phyloP scores from a whole-genome alignment of 2,329 filamentous ascomycete genomes.

The Penicillium digitatum region DNA sequence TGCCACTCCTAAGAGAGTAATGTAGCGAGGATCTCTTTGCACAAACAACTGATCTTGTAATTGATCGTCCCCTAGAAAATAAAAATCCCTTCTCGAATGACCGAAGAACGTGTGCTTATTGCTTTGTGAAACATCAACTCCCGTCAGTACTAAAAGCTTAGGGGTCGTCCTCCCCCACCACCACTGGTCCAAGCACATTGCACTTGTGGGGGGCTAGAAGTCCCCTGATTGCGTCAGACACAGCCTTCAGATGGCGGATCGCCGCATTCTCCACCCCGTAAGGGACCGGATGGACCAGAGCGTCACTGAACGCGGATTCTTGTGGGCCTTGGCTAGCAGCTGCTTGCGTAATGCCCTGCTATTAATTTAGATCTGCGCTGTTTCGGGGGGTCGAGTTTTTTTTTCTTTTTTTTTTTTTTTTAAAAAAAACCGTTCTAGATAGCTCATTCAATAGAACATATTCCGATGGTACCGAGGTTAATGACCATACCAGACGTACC shows the following conservation, averaged over 20 bases:
- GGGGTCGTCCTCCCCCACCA: not conserved
- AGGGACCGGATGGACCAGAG: slow-evolving; percentile 37
- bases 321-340: slow-evolving; percentile 28
- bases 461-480: not conserved
- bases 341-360: slow-evolving; percentile 39
- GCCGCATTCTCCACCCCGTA: slow-evolving; percentile 38
- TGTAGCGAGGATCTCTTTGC: slow-evolving; percentile 15
- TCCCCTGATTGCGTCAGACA: slow-evolving; percentile 28
- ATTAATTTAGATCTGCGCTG: slow-evolving; percentile 35
- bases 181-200: slow-evolving; percentile 7
- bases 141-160: slow-evolving; percentile 6
- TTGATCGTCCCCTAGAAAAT: not conserved
- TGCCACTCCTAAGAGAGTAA: slow-evolving; percentile 23
- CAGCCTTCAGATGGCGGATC: slow-evolving; percentile 28
- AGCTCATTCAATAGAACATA: slow-evolving; percentile 1
- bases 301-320: slow-evolving; percentile 29
- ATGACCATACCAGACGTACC: not conserved
- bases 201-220: not conserved
- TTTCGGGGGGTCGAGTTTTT: too few relatives aligned
- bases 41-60: not conserved
- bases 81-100: slow-evolving; percentile 2
- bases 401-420: too few relatives aligned
- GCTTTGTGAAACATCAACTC: not conserved
- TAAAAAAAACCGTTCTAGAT: too few relatives aligned
- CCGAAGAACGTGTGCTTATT: not conserved